Evolutionary conservation across 371 early-diverging fungal genomes (phyloP).

Genomic region (Mortierella sp.): DNA sequence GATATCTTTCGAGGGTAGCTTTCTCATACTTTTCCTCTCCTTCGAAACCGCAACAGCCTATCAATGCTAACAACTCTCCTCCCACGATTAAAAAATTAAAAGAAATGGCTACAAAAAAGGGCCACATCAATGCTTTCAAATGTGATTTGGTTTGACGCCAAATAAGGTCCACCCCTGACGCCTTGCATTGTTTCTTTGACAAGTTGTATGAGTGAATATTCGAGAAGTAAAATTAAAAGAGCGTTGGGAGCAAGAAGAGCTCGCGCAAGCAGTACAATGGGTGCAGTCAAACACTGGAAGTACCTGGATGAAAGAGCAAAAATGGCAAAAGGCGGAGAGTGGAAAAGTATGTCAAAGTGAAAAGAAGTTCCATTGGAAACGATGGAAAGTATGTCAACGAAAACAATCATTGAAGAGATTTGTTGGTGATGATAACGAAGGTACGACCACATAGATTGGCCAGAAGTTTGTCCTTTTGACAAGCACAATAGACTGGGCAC

Average conservation of each 20-base stretch:
- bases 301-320: background rate
- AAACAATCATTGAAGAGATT: too few relatives aligned
- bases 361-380: background rate
- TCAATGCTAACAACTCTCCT: too few relatives aligned
- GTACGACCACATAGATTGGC: too few relatives aligned
- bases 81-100: background rate
- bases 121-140: background rate
- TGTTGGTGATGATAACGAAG: too few relatives aligned
- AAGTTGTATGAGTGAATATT: background rate
- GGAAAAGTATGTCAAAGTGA: background rate
- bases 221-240: background rate
- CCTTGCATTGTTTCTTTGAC: background rate
- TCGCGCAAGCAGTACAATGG: background rate
- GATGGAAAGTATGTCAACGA: background rate
- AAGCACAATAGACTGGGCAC: too few relatives aligned
- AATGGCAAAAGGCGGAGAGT: background rate
- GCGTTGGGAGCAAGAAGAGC: background rate
- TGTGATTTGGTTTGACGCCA: background rate
- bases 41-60: too few relatives aligned
- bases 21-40: too few relatives aligned
- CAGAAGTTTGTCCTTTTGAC: too few relatives aligned
- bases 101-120: background rate
- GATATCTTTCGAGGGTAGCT: too few relatives aligned
- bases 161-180: background rate
- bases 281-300: background rate